Percentiles rank a stretch among this genome's conserved stretches.
These are phyloP conservation scores for Syzygium oleosum DNA, from an alignment of 345 rosid genomes.

Conservation along the genomic window DNA sequence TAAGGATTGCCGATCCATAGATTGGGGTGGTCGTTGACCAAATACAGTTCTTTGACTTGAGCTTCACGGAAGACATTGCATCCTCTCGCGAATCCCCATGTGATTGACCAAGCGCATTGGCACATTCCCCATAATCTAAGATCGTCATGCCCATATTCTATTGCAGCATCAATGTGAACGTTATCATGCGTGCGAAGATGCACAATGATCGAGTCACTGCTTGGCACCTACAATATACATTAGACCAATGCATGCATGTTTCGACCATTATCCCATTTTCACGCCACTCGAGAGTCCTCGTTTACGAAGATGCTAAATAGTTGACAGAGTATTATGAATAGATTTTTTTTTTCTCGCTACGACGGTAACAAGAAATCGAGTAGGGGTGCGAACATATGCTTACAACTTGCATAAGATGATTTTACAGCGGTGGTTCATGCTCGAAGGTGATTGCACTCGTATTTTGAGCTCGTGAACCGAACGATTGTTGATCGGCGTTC, in stretches of 20 bases:
- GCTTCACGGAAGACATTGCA: neutral
- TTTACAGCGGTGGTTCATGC: accelerated
- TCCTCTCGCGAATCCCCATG: neutral
- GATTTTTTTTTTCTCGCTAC: neutral
- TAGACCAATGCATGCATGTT: neutral
- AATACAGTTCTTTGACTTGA: neutral
- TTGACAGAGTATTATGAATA: accelerated
- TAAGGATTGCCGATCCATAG: neutral
- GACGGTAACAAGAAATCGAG: neutral
- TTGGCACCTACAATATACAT: neutral
- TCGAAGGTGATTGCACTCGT: accelerated
- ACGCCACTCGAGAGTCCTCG: accelerated
- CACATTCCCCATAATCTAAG: neutral
- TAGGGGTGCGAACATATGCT: accelerated
- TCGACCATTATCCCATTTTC: neutral
- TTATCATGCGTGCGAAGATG: neutral
- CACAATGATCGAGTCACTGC: neutral
- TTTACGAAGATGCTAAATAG: neutral
- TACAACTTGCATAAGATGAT: neutral
- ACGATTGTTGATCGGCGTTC: neutral
- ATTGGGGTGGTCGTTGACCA: neutral
- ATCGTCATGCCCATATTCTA: neutral
- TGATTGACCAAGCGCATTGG: neutral
- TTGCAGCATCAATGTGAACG: neutral
- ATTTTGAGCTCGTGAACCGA: neutral